Conservation (phyloP, 805 yeast genomes). For the Teunomyces kruisii region DNA sequence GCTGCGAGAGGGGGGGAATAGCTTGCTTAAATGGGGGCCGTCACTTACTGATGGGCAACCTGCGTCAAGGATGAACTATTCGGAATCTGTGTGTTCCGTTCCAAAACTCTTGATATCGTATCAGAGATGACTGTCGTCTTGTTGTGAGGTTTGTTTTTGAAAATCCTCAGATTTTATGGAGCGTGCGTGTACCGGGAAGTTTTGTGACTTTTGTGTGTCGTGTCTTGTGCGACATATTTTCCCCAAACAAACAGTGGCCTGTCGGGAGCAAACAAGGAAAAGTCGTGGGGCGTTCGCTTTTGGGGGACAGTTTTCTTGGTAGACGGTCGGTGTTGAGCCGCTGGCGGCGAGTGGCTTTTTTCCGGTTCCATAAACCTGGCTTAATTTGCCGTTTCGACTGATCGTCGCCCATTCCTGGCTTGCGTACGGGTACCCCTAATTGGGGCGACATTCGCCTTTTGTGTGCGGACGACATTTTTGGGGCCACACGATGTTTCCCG, state of each 20-base stretch:
- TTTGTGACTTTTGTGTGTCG: background rate
- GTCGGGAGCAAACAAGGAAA: no score
- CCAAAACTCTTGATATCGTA: slow-evolving; percentile 1
- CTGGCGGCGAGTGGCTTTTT: no score
- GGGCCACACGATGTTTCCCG: background rate
- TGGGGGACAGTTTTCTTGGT: background rate
- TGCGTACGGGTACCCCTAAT: no score
- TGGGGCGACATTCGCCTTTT: background rate
- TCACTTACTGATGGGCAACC: background rate
- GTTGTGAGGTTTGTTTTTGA: slow-evolving; percentile 5
- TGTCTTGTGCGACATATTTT: background rate
- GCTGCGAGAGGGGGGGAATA: no score
- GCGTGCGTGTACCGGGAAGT: background rate
- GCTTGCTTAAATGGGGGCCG: background rate
- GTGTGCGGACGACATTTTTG: background rate
- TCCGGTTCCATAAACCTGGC: no score
- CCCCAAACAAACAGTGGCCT: background rate
- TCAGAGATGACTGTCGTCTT: slow-evolving; percentile 1
- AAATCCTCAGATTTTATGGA: slow-evolving; percentile 2
- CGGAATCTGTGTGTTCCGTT: background rate
- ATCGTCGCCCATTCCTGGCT: no score
- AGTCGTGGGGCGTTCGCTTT: no score
- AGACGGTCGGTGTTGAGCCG: no score
- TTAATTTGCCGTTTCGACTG: no score
- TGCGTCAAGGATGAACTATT: background rate